Evolutionary conservation across 352 stramenopile genomes (phyloP).

Genomic region (Globisporangium canariense): DNA sequence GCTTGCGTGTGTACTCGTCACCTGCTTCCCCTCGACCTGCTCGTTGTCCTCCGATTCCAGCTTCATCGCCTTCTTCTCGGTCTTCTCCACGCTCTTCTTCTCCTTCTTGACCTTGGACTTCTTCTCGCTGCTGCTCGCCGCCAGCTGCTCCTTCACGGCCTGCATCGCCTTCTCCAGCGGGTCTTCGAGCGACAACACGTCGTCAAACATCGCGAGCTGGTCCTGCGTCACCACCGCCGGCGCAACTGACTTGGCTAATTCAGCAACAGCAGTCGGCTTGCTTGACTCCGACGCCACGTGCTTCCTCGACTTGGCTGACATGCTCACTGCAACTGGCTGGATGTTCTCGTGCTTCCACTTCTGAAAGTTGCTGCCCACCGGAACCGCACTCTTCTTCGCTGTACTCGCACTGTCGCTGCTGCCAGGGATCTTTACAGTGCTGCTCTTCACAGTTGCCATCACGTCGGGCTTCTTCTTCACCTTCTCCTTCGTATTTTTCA

Average conservation of each 20-base stretch:
- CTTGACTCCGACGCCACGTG: not conserved
- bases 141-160: constrained; percentile 32
- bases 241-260: not conserved
- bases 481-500: constrained; percentile 24
- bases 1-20: no score
- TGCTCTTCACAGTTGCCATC: constrained; percentile 10
- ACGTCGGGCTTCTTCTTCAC: constrained; percentile 8
- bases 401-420: not conserved
- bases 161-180: constrained; percentile 33
- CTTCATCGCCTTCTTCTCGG: constrained; percentile 12
- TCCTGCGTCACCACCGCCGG: constrained; percentile 14
- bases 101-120: constrained; percentile 17
- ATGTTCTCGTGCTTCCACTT: not conserved
- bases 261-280: not conserved
- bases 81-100: not conserved
- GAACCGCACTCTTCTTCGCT: not conserved
- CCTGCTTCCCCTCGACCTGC: no score
- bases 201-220: constrained; percentile 9
- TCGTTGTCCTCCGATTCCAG: not conserved
- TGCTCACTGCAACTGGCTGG: not conserved
- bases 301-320: not conserved
- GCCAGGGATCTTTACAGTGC: constrained; percentile 15
- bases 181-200: constrained; percentile 18
- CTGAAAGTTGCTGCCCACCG: not conserved
- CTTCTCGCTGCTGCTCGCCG: not conserved